Conservation (phyloP, 1,139 yeast genomes). For the Yamadazyma oceani region DNA sequence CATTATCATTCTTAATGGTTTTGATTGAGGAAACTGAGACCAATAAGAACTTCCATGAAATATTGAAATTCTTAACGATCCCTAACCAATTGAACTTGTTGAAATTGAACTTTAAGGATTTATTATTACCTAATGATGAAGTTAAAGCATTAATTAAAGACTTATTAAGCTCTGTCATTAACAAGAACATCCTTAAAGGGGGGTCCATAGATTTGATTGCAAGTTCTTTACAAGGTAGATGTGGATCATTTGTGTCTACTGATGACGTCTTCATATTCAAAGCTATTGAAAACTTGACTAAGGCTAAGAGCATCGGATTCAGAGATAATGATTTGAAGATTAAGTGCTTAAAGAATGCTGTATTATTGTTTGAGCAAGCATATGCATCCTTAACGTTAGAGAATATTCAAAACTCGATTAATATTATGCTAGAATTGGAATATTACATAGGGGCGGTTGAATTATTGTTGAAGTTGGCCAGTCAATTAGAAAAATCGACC, state of each 20-base stretch:
- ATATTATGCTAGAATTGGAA: conserved; percentile 73
- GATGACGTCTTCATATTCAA: conserved; percentile 92
- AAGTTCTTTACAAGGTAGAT: conserved; percentile 82
- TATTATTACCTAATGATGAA: conserved; percentile 65
- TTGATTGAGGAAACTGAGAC: conserved; percentile 71
- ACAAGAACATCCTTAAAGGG: conserved; percentile 86
- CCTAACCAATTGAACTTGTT: conserved; percentile 70
- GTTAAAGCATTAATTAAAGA: conserved; percentile 80
- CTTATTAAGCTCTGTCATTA: conserved; percentile 82
- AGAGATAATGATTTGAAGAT: conserved; percentile 69
- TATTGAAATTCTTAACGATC: conserved; percentile 65
- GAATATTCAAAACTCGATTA: conserved; percentile 76
- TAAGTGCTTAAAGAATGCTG: conserved; percentile 73
- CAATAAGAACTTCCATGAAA: conserved; percentile 52
- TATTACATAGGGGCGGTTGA: conserved; percentile 86
- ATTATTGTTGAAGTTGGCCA: conserved; percentile 75
- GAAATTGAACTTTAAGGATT: conserved; percentile 66
- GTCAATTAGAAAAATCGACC: conserved; percentile 44
- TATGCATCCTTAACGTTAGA: conserved; percentile 77
- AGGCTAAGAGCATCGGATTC: conserved; percentile 74
- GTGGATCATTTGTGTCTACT: conserved; percentile 93
- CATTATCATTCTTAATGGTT: conserved; percentile 81
- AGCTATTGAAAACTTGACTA: conserved; percentile 87
- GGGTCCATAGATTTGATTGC: conserved; percentile 91
- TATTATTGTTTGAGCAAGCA: conserved; percentile 74